Conservation (phyloP, 805 yeast species). For the Yamadazyma akitaensis region DNA sequence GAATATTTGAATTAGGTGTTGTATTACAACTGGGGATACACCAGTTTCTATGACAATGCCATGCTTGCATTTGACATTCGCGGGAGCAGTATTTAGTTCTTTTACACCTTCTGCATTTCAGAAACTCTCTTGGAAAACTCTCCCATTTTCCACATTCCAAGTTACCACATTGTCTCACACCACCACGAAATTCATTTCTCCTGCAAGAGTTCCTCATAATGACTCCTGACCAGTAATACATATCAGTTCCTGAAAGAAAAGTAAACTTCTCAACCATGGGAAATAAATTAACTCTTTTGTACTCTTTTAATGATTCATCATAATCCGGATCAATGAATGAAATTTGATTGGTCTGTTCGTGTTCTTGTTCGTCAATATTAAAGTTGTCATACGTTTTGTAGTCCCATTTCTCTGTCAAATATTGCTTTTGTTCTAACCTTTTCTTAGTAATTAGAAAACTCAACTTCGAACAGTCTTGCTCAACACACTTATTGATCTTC, state of each 20-base stretch:
- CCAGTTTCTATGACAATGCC: conserved; percentile 95
- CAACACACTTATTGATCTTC: conserved; percentile 28
- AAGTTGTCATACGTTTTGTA: conserved; percentile 39
- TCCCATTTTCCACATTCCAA: conserved; percentile 96
- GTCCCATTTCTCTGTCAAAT: conserved; percentile 35
- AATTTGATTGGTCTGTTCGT: conserved; percentile 5
- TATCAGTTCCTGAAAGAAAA: conserved; percentile 64
- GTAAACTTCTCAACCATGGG: conserved; percentile 93
- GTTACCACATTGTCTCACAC: conserved; percentile 92
- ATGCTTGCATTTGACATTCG: conserved; percentile 86
- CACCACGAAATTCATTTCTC: conserved; percentile 80
- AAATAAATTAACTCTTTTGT: conserved; percentile 63
- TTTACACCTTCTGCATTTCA: conserved; percentile 91
- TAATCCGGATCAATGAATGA: conserved; percentile 25
- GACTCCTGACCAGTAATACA: conserved; percentile 97
- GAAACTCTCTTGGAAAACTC: conserved; percentile 82
- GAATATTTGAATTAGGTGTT: neutral
- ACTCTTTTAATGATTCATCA: conserved; percentile 43
- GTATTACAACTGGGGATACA: conserved; percentile 55
- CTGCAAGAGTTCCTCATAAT: conserved; percentile 95
- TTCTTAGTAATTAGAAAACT: conserved; percentile 31
- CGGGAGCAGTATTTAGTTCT: conserved; percentile 93
- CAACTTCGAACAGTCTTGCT: conserved; percentile 30
- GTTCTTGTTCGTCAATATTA: conserved; percentile 32
- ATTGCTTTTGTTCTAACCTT: conserved; percentile 29